These are phyloP conservation scores for Chiua virens DNA, from an alignment of 768 basidiomycete species.

Conservation along the genomic window DNA sequence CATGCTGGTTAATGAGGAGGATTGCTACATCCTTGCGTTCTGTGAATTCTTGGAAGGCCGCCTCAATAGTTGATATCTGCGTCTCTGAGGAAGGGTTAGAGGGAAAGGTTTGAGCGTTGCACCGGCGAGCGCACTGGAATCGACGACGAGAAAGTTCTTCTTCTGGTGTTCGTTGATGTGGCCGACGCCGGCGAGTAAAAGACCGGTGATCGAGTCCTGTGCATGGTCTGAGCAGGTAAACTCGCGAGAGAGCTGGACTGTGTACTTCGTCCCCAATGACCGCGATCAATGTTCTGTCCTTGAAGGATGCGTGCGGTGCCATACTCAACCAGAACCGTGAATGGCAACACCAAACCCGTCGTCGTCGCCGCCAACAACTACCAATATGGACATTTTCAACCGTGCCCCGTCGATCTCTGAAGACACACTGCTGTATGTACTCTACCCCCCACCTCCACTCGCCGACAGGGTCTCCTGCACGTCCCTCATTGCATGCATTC, in stretches of 20 bases:
- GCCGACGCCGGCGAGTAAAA: slow-evolving; percentile 92
- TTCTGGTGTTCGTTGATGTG: slow-evolving; percentile 87
- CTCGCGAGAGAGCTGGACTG: neutral
- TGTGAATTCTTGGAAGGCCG: slow-evolving; percentile 92
- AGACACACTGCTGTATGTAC: slow-evolving; percentile 76
- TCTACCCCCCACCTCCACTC: slow-evolving; percentile 59
- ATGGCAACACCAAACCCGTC: slow-evolving; percentile 8
- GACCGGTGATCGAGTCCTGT: slow-evolving; percentile 96
- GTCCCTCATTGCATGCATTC: slow-evolving; percentile 68
- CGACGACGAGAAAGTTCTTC: slow-evolving; percentile 98
- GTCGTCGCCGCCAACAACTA: too few species aligned
- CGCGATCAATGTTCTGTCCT: slow-evolving; percentile 86
- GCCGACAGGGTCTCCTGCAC: slow-evolving; percentile 61
- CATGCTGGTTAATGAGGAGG: slow-evolving; percentile 97
- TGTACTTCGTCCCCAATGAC: slow-evolving; percentile 96
- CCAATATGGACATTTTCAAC: slow-evolving; percentile 66
- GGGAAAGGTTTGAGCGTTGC: neutral
- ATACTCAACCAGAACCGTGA: slow-evolving; percentile 32
- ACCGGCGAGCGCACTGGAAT: slow-evolving; percentile 66
- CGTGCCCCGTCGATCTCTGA: slow-evolving; percentile 77
- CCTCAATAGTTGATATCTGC: slow-evolving; percentile 85
- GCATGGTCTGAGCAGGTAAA: slow-evolving; percentile 7
- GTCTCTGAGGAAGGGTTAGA: slow-evolving; percentile 61
- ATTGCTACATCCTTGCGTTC: slow-evolving; percentile 95
- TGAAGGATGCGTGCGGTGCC: slow-evolving; percentile 57